Evolutionary conservation across 495 filamentous ascomycete species (phyloP), one percentile per base, ranked within the genome.

Genomic region (Tuber brumale): DNA sequence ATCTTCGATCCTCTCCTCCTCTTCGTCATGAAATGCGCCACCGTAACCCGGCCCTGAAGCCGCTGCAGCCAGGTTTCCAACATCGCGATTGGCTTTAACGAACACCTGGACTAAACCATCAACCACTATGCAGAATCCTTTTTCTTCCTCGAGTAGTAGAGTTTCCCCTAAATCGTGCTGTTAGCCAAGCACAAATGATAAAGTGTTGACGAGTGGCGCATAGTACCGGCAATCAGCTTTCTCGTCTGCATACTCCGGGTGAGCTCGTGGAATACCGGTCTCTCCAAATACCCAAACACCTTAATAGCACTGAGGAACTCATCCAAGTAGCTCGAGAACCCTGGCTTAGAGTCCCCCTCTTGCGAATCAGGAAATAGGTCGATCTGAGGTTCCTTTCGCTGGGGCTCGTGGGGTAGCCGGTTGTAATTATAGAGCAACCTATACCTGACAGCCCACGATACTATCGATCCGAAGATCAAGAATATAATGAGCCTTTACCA

Each of bases 271-370:
- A 98, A 99, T 21, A 99, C 95, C 2, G 95, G 93, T 31, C 95
- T 89, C 83, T 99, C 95, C 69, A 99, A 87, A 83, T 98, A 99
- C 3, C 95, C 95, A 85, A 99, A 99, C 69, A 99, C 94, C 82
- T 97, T 98, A 83, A 99, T 98, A n/a, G 95, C 95, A 84, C 94
- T 97, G 21, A 99, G 87, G 79, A 98, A 99, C 85, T 99, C 96
- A 84, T 99, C 95, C 19, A 99, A 88, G 84, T 99, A 99, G 83
- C 93, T 98, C 35, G 93, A 90, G 42, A 99, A 88, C 4, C 96
- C 95, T 2, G 94, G 89, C 84, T 98, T 98, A 37, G 91, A 91
- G 74, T 94, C 93, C 44, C 92, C 92, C 76, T 97, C 94, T 82
- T 95, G 93, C 9, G 91, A 89, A 82, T 97, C 95, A 23, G 96